A percentile compares a stretch with the other conserved stretches of the same genome.
Conservation (phyloP, 441 rosid species). For the Adansonia madagascariensis region DNA sequence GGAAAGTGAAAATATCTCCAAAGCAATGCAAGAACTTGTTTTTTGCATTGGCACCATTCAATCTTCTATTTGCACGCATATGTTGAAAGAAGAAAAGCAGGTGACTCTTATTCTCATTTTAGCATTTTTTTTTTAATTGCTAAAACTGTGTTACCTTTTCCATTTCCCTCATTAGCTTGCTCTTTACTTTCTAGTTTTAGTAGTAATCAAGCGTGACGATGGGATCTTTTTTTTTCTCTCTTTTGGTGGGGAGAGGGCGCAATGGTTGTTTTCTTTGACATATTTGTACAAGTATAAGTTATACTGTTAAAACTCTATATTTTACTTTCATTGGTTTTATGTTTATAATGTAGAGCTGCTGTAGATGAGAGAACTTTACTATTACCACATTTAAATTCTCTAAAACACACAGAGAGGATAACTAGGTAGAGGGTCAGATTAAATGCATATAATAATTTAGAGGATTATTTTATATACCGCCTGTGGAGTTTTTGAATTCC, state of each 20-base stretch:
- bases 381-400: neutral
- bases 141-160: neutral
- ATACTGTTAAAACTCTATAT: neutral
- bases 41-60: slow-evolving; percentile 47
- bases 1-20: slow-evolving; percentile 33
- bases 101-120: slow-evolving; percentile 33
- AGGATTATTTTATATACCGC: neutral
- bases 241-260: neutral
- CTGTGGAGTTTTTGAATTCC: neutral
- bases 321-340: neutral
- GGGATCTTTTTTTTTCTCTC: neutral
- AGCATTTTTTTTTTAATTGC: neutral
- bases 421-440: neutral
- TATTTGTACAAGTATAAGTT: neutral
- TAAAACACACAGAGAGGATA: neutral
- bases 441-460: neutral
- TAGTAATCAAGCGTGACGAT: neutral
- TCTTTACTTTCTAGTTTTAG: neutral
- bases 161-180: neutral
- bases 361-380: slow-evolving; percentile 2
- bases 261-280: neutral
- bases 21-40: slow-evolving; percentile 55
- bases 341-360: neutral
- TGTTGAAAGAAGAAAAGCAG: slow-evolving; percentile 83
- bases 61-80: slow-evolving; percentile 62